A percentile compares a stretch with the other conserved stretches of the same genome.
These are phyloP conservation scores for Petunia secreta DNA, from an alignment of 257 asterid genomes.

Conservation along the genomic window DNA sequence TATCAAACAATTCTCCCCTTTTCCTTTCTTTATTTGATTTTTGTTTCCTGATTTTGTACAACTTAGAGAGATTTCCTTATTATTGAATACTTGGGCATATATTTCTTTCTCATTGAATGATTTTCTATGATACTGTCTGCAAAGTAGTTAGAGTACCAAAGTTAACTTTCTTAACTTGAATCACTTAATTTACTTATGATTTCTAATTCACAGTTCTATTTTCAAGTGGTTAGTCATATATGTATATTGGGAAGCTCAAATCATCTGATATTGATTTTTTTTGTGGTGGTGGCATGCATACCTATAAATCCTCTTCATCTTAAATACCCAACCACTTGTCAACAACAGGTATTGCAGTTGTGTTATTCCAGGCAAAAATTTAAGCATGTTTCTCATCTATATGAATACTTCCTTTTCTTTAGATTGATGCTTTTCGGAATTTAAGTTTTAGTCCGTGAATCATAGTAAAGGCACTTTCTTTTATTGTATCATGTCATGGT, in stretches of 20 bases:
- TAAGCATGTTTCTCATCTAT: neutral
- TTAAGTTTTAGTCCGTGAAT: neutral
- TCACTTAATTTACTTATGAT: conserved; percentile 1
- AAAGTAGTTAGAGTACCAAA: conserved; percentile 10
- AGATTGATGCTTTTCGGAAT: neutral
- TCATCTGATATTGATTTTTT: neutral
- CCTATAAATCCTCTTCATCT: neutral
- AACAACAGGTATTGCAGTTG: neutral
- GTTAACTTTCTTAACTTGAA: neutral
- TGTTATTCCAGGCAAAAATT: neutral
- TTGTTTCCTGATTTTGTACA: neutral
- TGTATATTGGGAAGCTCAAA: neutral
- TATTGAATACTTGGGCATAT: neutral
- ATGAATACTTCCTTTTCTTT: neutral
- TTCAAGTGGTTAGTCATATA: neutral
- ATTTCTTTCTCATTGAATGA: neutral
- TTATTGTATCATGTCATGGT: neutral
- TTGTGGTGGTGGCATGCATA: neutral
- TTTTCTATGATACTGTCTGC: neutral
- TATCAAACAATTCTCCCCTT: conserved; percentile 31
- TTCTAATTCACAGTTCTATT: conserved; percentile 1
- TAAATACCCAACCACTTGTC: neutral
- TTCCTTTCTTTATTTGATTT: conserved; percentile 17
- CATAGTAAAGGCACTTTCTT: neutral
- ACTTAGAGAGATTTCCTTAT: neutral